Evolutionary conservation across 192 early-diverging fungal species (phyloP).

Genomic region (Coemansia sp.): DNA sequence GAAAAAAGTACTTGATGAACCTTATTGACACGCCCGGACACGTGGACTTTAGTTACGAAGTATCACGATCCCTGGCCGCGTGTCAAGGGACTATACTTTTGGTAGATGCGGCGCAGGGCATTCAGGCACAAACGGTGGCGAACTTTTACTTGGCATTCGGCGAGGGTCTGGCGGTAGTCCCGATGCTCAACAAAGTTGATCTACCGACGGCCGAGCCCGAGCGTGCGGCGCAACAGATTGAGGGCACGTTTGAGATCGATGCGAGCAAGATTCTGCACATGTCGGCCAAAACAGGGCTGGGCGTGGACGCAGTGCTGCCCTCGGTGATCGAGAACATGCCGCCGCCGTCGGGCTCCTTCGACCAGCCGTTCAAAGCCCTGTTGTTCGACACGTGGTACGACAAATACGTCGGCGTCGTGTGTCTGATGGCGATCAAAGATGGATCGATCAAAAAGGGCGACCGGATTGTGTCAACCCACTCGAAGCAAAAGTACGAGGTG

Average conservation of each 20-base stretch:
- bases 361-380: conserved; percentile 76
- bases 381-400: conserved; percentile 98
- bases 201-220: conserved; percentile 84
- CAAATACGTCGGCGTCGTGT: conserved; percentile 95
- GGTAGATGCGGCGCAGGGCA: conserved; percentile 92
- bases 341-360: conserved; percentile 63
- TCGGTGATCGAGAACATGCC: conserved; percentile 77
- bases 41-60: conserved; percentile 96
- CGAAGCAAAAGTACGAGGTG: conserved; percentile 80
- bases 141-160: conserved; percentile 95
- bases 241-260: conserved; percentile 83
- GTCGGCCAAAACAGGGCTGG: conserved; percentile 83
- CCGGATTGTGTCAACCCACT: conserved; percentile 76
- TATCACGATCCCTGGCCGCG: conserved; percentile 87
- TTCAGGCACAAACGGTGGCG: conserved; percentile 97
- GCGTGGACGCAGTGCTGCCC: conserved; percentile 71
- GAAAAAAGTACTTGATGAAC: conserved; percentile 83
- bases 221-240: conserved; percentile 72
- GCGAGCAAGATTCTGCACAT: conserved; percentile 63
- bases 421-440: conserved; percentile 85
- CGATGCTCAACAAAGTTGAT: conserved; percentile 95
- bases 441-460: conserved; percentile 75
- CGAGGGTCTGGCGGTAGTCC: conserved; percentile 79
- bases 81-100: conserved; percentile 91
- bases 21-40: conserved; percentile 94